Conservation (phyloP, 768 basidiomycete genomes). For the Suillus bovinus region DNA sequence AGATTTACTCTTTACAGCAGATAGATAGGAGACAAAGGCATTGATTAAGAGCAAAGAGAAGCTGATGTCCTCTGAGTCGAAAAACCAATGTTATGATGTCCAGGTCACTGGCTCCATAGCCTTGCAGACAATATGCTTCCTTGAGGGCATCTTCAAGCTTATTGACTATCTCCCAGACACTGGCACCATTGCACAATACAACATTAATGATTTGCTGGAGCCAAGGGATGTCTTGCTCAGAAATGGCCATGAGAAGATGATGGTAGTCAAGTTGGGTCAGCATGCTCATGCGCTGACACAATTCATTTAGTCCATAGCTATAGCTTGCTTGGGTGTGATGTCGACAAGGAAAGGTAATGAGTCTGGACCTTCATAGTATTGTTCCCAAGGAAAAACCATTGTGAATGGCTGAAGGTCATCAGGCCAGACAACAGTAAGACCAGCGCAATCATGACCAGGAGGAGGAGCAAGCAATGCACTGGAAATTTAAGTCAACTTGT, state of each 20-base stretch:
- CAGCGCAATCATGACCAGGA: not conserved
- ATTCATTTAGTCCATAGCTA: not conserved
- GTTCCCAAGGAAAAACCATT: not conserved
- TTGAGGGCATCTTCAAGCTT: constrained; percentile 12
- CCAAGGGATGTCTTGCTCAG: not conserved
- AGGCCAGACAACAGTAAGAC: not conserved
- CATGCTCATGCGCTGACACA: not conserved
- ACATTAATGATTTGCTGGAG: not conserved
- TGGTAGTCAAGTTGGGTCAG: not conserved
- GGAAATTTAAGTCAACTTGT: not conserved
- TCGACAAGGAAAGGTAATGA: not conserved
- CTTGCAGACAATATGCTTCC: not conserved
- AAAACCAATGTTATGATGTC: constrained; percentile 14
- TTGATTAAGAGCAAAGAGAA: not conserved
- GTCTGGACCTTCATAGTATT: not conserved
- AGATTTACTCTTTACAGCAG: no score
- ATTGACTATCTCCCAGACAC: not conserved
- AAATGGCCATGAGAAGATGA: not conserved
- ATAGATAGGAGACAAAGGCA: not conserved
- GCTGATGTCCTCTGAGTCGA: not conserved
- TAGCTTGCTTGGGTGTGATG: not conserved
- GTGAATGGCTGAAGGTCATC: not conserved
- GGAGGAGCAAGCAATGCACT: not conserved
- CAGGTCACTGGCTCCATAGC: constrained; percentile 6
- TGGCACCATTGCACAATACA: not conserved